Evolutionary conservation across 2,329 filamentous ascomycete species (phyloP).

Genomic region (Epichloe aotearoae): DNA sequence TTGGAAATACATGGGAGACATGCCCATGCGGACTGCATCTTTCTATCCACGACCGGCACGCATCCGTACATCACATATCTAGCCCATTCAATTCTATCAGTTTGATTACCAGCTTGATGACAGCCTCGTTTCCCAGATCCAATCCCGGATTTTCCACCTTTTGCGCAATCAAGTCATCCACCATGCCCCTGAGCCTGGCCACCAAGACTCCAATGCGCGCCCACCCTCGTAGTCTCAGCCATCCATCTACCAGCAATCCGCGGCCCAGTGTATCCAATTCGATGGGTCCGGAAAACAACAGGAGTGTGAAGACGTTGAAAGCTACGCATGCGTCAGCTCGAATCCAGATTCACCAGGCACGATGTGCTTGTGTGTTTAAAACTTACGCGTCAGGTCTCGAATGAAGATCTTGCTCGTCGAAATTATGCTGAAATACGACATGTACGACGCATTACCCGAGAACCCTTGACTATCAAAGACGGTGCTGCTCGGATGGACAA

Average conservation of each 20-base stretch:
- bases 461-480: conserved; percentile 76
- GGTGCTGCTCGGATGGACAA: conserved; percentile 81
- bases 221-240: conserved; percentile 80
- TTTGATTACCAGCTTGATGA: conserved; percentile 65
- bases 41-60: neutral
- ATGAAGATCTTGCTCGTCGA: conserved; percentile 87
- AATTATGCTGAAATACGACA: conserved; percentile 88
- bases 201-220: conserved; percentile 87
- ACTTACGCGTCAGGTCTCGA: conserved; percentile 74
- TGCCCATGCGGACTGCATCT: neutral
- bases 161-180: conserved; percentile 70
- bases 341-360: neutral
- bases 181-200: conserved; percentile 66
- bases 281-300: conserved; percentile 79
- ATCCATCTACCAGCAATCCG: conserved; percentile 82
- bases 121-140: conserved; percentile 45
- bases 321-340: conserved; percentile 29
- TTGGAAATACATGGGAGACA: too few species aligned
- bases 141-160: conserved; percentile 65
- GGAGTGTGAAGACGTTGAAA: conserved; percentile 77
- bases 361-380: neutral
- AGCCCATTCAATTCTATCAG: conserved; percentile 84
- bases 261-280: conserved; percentile 76
- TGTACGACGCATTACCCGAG: conserved; percentile 58
- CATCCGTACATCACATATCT: conserved; percentile 38